These are phyloP conservation scores for Xylariaceae sp. DNA, from an alignment of 2,329 filamentous ascomycete genomes.

Conservation along the genomic window DNA sequence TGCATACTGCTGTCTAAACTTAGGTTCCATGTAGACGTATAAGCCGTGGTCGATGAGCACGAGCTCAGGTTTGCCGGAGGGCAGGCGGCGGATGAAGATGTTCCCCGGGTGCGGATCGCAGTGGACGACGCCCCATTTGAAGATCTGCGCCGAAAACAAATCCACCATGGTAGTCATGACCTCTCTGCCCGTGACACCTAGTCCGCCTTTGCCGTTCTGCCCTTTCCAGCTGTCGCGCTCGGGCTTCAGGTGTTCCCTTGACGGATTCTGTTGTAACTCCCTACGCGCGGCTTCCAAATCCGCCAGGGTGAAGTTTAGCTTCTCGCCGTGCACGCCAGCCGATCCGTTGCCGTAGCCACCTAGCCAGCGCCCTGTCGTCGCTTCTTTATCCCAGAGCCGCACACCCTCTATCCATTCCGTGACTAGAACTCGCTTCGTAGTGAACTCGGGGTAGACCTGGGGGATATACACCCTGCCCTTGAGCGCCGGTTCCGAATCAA, in stretches of 20 bases:
- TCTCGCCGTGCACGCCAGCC: conserved; percentile 74
- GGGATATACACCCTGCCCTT: conserved; percentile 87
- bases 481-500: conserved; percentile 77
- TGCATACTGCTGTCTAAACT: conserved; percentile 86
- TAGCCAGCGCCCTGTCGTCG: conserved; percentile 78
- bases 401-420: conserved; percentile 98
- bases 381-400: conserved; percentile 88
- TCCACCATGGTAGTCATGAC: conserved; percentile 98
- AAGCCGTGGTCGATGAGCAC: conserved; percentile 97
- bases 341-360: conserved; percentile 79
- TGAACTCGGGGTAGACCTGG: conserved; percentile 81
- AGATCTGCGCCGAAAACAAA: conserved; percentile 97
- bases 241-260: conserved; percentile 74
- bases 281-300: conserved; percentile 54
- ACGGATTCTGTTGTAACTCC: conserved; percentile 58
- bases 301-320: conserved; percentile 58
- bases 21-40: conserved; percentile 87
- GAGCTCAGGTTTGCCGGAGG: conserved; percentile 83
- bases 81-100: conserved; percentile 89
- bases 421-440: conserved; percentile 83
- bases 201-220: conserved; percentile 72
- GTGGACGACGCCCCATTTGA: conserved; percentile 94
- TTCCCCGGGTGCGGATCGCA: conserved; percentile 98
- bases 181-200: conserved; percentile 81
- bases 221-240: conserved; percentile 82